Base-by-base conservation (phyloP, 1,284 basidiomycete genomes). In the Cutaneotrichosporon spelunceum region DNA sequence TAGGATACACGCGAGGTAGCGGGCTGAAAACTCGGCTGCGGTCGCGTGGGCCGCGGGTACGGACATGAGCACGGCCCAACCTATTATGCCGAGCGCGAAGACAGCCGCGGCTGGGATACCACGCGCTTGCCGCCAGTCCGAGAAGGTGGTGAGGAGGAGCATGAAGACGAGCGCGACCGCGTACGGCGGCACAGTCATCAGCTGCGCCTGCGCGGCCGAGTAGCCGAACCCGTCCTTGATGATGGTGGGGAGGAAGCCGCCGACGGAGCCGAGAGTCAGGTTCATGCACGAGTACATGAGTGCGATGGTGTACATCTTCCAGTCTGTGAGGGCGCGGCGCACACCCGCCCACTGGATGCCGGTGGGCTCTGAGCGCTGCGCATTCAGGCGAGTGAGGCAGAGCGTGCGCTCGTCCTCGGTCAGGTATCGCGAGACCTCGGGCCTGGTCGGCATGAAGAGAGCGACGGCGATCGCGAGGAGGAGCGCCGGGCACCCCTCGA, bases 241-340 rank as follows among this genome's bases (percentile, higher is more conserved):
- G 69, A 92, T 91, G 0, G 90, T 93, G 0, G 91, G 91, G 26
- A 93, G 79, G 79, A 93, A 93, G 0, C 89, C 91, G 2, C 87
- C 87, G 49, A 90, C 87, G 3, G 87, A 88, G 10, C 88, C 88
- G 2, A 92, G 81, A 2, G 87, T 87, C 58, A 87, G 84, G 75
- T 93, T 93, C 62, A 82, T 78, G 71, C 91, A 83, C 23, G 54
- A 45, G 33, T 57, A 57, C 54, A 57, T 57, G 55, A 58, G 26
- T 2, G 88, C 88, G 62, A 86, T 81, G 10, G 80, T 69, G 59
- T 74, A 73, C 13, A 72, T 71, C 68, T 53, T 53, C 88, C 87
- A 82, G 79, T 84, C 86, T 53, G 85, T 87, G 26, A 93, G 81
- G 3, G 83, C 83, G 23, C 86, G 82, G 33, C 86, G 86, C n/a